Base-by-base conservation (phyloP, 345 rosid species). In the Aethionema arabicum region DNA sequence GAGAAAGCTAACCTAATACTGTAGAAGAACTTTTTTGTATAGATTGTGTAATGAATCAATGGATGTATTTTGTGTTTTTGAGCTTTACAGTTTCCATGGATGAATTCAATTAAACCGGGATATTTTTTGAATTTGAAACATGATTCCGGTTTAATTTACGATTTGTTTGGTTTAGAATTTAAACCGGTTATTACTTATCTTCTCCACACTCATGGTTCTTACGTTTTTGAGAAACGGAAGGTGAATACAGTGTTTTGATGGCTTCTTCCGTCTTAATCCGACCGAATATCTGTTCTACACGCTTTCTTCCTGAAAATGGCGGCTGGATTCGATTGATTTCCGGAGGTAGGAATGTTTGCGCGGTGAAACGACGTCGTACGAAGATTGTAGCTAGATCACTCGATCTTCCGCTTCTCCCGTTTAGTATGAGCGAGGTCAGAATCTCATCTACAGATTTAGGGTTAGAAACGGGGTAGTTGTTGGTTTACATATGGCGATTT, bases 371-470 rank as follows among this genome's bases (percentile, higher is more conserved):
- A 14, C 60, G 56, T 8, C 50, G 70, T 29, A 50, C 33, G 0
- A 43, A 32, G 15, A 65, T 60, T 2, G 13, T 53, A 3, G 78
- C 75, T 2, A 67, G 13, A 41, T 75, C 83, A n/a, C 69, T 82
- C 1, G 72, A 75, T 45, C 80, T 85, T 51, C 91, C 87, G 0
- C 83, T 85, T 60, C 87, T 85, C 50, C 87, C 91, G 15, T 85
- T 85, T 68, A 74, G 68, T 51, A 56, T 61, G 72, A 79, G 73
- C 66, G 87, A 85, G 76, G 87, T 79, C 47, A 57, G 16, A 35
- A 58, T 21, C 10, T 42, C 32, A 2, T 29, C 3, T 13, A 11
- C 47, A 13, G 32, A 7, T 21, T 5, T 5, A 10, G 42, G 30
- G 15, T 41, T 4, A 3, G 9, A 12, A 41, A 5, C 6, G 40